phyloP scores from a whole-genome alignment of 192 early-diverging fungal genomes.

The Umbelopsis vinacea region DNA sequence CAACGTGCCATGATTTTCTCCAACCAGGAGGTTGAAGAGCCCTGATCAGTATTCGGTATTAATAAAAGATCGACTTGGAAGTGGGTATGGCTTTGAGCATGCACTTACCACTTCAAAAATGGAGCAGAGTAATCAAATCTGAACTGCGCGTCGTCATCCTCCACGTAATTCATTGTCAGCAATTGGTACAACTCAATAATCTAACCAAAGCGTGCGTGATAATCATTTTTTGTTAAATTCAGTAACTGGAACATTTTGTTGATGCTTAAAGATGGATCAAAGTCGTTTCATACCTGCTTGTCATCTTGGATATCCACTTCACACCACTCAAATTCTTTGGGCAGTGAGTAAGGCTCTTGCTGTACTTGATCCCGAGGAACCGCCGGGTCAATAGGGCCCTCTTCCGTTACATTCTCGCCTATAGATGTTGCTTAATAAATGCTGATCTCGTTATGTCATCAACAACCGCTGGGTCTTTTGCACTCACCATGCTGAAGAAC shows the following conservation, averaged over 20 bases:
- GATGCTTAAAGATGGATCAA: background rate
- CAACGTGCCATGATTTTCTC: constrained; percentile 87
- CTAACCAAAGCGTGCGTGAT: constrained; percentile 16
- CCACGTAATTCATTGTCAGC: constrained; percentile 94
- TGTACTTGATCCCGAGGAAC: constrained; percentile 77
- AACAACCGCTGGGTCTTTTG: background rate
- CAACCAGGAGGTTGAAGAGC: constrained; percentile 94
- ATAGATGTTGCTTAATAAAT: background rate
- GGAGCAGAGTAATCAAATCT: constrained; percentile 94
- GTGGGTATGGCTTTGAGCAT: background rate
- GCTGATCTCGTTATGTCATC: background rate
- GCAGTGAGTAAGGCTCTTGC: constrained; percentile 81
- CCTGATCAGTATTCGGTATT: constrained; percentile 43
- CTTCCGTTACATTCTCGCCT: constrained; percentile 71
- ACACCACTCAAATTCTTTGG: constrained; percentile 91
- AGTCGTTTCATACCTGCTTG: constrained; percentile 54
- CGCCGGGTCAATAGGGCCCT: constrained; percentile 85
- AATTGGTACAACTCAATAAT: constrained; percentile 91
- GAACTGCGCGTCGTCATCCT: constrained; percentile 95
- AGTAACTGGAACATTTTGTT: background rate
- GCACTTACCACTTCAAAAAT: constrained; percentile 85
- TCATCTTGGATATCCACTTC: constrained; percentile 78
- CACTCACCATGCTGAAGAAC: constrained; percentile 76
- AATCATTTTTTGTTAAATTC: background rate
- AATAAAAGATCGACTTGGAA: background rate